Evolutionary conservation across 176 grass and related monocot genomes (phyloP).

Genomic region (Paspalum vaginatum): DNA sequence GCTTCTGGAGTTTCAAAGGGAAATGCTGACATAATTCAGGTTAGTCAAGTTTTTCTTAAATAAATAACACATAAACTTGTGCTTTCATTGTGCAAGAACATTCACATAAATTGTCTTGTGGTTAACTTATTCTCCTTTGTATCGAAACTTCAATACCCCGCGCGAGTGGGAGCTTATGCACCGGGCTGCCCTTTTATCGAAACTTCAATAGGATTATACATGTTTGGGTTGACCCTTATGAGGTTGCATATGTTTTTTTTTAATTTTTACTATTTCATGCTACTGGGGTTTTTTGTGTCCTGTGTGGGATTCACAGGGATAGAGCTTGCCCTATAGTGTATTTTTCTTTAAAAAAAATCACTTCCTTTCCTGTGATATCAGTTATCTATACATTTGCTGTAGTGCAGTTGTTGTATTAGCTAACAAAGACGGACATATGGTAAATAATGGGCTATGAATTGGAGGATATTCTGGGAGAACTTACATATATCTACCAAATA

Average conservation of each 20-base stretch:
- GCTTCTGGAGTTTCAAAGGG: slow-evolving; percentile 98
- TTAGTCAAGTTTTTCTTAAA: slow-evolving; percentile 38
- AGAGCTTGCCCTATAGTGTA: neutral
- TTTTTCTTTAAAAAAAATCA: neutral
- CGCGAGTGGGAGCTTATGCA: too few species aligned
- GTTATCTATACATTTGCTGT: neutral
- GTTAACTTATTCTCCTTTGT: slow-evolving; percentile 24
- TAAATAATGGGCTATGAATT: slow-evolving; percentile 11
- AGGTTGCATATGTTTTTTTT: slow-evolving; percentile 15
- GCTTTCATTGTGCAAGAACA: slow-evolving; percentile 4
- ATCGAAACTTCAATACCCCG: too few species aligned
- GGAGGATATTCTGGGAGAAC: neutral
- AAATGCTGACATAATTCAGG: slow-evolving; percentile 99
- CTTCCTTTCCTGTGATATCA: neutral
- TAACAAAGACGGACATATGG: neutral
- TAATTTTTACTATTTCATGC: slow-evolving; percentile 8
- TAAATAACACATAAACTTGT: slow-evolving; percentile 22
- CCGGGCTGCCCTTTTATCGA: too few species aligned
- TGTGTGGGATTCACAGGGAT: slow-evolving; percentile 6
- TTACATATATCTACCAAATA: slow-evolving; percentile 10
- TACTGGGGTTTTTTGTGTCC: neutral
- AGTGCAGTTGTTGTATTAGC: neutral
- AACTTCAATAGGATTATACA: slow-evolving; percentile 3
- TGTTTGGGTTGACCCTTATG: slow-evolving; percentile 1
- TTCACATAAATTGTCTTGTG: slow-evolving; percentile 8